Evolutionary conservation across 1,284 basidiomycete genomes (phyloP).

Genomic region (Coniophora puteana): DNA sequence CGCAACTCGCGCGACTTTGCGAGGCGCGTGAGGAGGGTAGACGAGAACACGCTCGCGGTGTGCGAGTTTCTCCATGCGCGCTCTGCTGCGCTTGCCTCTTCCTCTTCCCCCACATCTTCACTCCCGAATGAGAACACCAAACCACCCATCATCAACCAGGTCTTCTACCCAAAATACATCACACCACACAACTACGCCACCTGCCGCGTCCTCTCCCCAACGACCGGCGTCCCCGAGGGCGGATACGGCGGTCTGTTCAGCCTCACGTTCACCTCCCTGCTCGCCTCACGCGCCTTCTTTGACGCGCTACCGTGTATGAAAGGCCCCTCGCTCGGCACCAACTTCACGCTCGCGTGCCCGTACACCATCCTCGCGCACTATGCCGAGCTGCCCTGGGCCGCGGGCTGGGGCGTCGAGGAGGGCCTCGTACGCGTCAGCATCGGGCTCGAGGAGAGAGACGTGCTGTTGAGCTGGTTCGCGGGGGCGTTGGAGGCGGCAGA

Average conservation of each 20-base stretch:
- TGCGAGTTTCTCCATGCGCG: conserved; percentile 75
- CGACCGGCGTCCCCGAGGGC: conserved; percentile 40
- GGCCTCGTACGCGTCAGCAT: conserved; percentile 88
- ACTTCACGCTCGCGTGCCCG: conserved; percentile 92
- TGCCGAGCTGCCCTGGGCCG: conserved; percentile 90
- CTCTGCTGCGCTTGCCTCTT: conserved; percentile 39
- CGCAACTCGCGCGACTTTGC: conserved; percentile 95
- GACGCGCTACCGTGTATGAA: conserved; percentile 83
- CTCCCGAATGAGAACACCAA: conserved; percentile 8
- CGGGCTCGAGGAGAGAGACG: conserved; percentile 79
- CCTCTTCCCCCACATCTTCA: conserved; percentile 4
- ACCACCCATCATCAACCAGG: conserved; percentile 60
- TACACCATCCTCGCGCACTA: conserved; percentile 95
- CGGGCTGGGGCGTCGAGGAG: conserved; percentile 79
- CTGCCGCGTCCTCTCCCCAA: no score
- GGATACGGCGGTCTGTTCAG: conserved; percentile 95
- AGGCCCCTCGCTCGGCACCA: conserved; percentile 93
- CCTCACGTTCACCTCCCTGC: conserved; percentile 73
- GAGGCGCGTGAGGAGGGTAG: conserved; percentile 73
- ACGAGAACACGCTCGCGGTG: conserved; percentile 80
- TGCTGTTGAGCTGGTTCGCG: conserved; percentile 61
- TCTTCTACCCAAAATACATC: conserved; percentile 89
- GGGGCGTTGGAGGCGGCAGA: conserved; percentile 72
- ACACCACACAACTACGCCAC: conserved; percentile 73
- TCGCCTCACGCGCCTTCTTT: conserved; percentile 82